phyloP scores from a whole-genome alignment of 139 green algal species.

The Raphidocelis subcapitata region DNA sequence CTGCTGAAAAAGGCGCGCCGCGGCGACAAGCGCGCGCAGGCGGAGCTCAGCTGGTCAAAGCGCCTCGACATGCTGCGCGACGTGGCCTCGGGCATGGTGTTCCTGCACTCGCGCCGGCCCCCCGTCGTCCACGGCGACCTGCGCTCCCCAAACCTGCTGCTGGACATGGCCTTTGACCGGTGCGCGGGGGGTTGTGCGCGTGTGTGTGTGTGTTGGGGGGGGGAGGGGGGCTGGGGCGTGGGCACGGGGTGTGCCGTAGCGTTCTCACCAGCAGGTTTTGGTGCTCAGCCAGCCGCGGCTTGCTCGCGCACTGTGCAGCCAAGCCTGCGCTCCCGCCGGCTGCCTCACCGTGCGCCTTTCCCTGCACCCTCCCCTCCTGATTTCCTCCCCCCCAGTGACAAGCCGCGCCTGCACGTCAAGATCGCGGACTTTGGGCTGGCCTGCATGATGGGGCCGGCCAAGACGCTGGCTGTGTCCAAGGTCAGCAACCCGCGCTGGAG shows the following conservation, averaged over 20 bases:
- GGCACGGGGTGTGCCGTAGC: neutral
- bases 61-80: slow-evolving; percentile 55
- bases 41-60: slow-evolving; percentile 38
- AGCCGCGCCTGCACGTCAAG: slow-evolving; percentile 53
- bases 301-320: too few relatives aligned
- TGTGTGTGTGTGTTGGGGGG: too few relatives aligned
- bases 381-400: neutral
- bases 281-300: neutral
- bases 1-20: slow-evolving; percentile 37
- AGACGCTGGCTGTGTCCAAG: slow-evolving; percentile 24
- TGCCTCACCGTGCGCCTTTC: neutral
- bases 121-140: slow-evolving; percentile 88
- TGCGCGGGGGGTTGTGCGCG: too few relatives aligned
- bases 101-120: slow-evolving; percentile 81
- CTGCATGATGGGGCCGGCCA: slow-evolving; percentile 23
- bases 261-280: neutral
- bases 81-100: slow-evolving; percentile 69
- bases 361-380: neutral
- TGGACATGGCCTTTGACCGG: too few relatives aligned
- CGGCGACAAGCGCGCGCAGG: slow-evolving; percentile 9
- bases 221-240: too few relatives aligned
- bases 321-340: neutral
- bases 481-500: slow-evolving; percentile 63
- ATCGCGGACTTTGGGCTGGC: slow-evolving; percentile 37
- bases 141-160: slow-evolving; percentile 53